Conservation (phyloP, 768 basidiomycete genomes). For the Lyophyllum semitale region DNA sequence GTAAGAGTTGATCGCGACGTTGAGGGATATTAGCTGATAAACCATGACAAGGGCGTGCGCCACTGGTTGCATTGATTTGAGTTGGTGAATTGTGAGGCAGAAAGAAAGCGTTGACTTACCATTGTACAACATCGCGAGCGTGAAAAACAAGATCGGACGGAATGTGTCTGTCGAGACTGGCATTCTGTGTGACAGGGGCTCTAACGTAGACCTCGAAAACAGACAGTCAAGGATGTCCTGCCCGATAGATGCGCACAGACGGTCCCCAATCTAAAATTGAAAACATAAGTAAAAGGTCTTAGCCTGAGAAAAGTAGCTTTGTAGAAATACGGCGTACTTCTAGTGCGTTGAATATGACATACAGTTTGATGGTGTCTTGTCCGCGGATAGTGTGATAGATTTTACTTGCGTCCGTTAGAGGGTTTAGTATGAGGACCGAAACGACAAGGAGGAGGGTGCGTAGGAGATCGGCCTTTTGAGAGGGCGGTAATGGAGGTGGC, state of each 20-base stretch:
- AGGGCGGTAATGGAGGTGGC: conserved; percentile 67
- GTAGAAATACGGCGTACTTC: conserved; percentile 67
- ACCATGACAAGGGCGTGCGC: conserved; percentile 93
- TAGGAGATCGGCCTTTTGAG: conserved; percentile 93
- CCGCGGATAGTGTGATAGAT: conserved; percentile 98
- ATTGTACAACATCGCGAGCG: conserved; percentile 79
- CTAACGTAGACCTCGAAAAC: conserved; percentile 90
- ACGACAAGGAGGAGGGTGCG: conserved; percentile 73
- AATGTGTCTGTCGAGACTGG: conserved; percentile 67
- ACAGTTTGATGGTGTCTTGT: conserved; percentile 97
- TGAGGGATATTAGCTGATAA: conserved; percentile 91
- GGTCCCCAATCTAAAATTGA: conserved; percentile 79
- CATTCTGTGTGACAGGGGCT: conserved; percentile 63
- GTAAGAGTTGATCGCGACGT: conserved; percentile 98
- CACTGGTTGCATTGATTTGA: conserved; percentile 44
- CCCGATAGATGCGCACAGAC: conserved; percentile 93
- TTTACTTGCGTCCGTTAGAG: conserved; percentile 92
- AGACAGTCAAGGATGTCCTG: conserved; percentile 97
- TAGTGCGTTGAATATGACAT: conserved; percentile 97
- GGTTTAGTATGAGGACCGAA: conserved; percentile 73
- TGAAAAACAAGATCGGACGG: conserved; percentile 82
- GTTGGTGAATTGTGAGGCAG: background rate
- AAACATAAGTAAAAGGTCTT: conserved; percentile 3
- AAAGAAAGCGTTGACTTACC: conserved; percentile 47
- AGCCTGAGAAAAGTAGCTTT: background rate